Evolutionary conservation across 1,284 basidiomycete genomes (phyloP), one percentile per base, ranked within the genome.

Genomic region (Lentinus polychrous): DNA sequence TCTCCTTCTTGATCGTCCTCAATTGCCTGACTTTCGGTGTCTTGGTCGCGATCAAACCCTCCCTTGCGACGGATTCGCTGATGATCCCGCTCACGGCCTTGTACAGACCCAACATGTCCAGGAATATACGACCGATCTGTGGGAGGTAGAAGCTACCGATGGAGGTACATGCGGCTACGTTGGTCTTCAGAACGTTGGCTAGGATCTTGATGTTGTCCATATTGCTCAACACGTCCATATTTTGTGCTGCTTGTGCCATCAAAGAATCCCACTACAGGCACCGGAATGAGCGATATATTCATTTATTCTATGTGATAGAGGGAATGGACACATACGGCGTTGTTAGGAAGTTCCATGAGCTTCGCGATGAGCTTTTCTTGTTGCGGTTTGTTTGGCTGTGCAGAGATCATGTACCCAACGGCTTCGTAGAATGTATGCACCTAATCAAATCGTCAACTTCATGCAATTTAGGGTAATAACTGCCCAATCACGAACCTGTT

Each of bases 391-490:
- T 99, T 97, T 39, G 95, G 95, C 66, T 99, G 96, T 1, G 95
- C 94, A 15, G 94, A 93, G 59, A 99, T 97, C 96, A 99, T 99
- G 73, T 98, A 94, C 17, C 96, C 96, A 43, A 98, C 90, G 6
- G 96, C 96, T 70, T 99, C 95, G 61, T 96, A 96, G 73, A 95
- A 96, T 0, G 92, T 94, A 66, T 95, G 92, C 20, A 94, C 90
- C 82, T 95, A 54, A 33, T 39, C 36, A 33, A 27, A 37, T 12
- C 49, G 43, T 60, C 45, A 51, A 54, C 23, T 53, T 46, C n/a
- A 42, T 20, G 17, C 8, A 17, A 36, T 23, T 37, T 27, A 3
- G 23, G 43, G 20, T 32, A 3, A 45, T 34, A 6, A n/a, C 23
- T 45, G 20, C 12, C 27, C 34, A 23, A n/a, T 15, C 12, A 57